Base-by-base conservation (phyloP, 345 rosid species). In the Cardamine chenopodiifolia region DNA sequence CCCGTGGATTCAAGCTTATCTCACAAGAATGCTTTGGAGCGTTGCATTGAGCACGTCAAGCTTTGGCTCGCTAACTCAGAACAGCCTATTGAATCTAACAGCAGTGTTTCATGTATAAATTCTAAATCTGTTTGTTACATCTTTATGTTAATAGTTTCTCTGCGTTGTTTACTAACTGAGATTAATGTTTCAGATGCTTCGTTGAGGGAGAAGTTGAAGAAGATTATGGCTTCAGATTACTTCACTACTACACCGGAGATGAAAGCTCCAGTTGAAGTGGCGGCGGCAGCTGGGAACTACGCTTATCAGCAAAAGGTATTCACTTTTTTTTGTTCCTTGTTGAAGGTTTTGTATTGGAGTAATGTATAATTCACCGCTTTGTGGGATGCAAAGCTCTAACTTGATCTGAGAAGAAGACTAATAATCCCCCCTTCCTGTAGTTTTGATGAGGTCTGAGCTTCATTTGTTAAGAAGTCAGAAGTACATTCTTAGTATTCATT, bases 211-310 rank as follows among this genome's bases (percentile, higher is more conserved):
- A 90, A 79, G 76, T 83, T 95, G 78, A 73, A 86, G 45, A 90
- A 86, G 85, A 95, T 95, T 44, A 89, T 90, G 98, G 86, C 81
- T 44, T 95, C 92, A 2, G 91, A 95, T 73, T 95, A 95, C 70
- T 86, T 90, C 42, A 90, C 91, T 9, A 86, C 86, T 4, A 79
- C 89, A 0, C 99, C 99, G 1, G 98, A 89, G 86, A 89, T 90
- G 87, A 89, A 86, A 80, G 90, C 89, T 34, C 88, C 96, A 0
- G 96, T 87, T 17, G 99, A 90, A 68, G 84, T 89, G 65, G 96
- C 93, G 18, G 93, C 87, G 1, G 90, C 90, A 2, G 92, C 88
- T 12, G 93, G 84, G 39, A 89, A 78, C 68, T 95, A 80, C 48
- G 87, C 65, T 40, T 59, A 70, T 62, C 85, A 80, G 79, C 82